These are phyloP conservation scores for Sclerotinia glacialis DNA, from an alignment of 2,329 filamentous ascomycete species.

Conservation along the genomic window DNA sequence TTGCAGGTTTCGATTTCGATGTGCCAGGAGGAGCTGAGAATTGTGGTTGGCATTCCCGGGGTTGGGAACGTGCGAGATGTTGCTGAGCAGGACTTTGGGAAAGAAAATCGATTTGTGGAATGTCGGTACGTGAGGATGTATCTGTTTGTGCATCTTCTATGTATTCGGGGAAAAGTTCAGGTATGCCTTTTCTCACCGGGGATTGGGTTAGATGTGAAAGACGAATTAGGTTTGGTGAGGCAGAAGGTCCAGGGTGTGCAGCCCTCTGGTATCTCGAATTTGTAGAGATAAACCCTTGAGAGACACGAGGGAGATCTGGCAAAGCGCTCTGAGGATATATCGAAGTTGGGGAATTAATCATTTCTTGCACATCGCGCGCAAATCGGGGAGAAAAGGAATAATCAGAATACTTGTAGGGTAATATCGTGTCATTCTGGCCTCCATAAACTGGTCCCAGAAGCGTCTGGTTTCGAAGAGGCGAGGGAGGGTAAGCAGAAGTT, in stretches of 20 bases:
- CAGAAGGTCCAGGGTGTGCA: background rate
- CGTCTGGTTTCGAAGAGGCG: too few species aligned
- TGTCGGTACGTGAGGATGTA: background rate
- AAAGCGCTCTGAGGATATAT: background rate
- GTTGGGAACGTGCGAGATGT: background rate
- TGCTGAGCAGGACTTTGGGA: background rate
- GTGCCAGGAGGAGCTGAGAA: background rate
- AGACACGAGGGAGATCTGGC: background rate
- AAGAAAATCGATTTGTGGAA: background rate
- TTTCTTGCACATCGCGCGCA: background rate
- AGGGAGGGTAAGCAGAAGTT: background rate
- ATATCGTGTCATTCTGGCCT: background rate
- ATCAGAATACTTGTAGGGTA: background rate
- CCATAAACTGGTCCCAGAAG: too few species aligned
- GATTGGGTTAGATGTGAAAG: background rate
- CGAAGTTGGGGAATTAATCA: background rate
- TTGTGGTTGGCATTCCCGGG: background rate
- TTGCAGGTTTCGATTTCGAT: background rate
- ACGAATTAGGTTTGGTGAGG: background rate
- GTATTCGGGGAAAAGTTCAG: background rate
- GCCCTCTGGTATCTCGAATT: background rate
- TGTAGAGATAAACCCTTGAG: background rate
- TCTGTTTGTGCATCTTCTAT: background rate
- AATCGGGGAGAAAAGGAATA: background rate
- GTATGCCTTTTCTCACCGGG: background rate